Evolutionary conservation across 1,139 yeast genomes (phyloP).

Genomic region (Chernovozyma aurita): DNA sequence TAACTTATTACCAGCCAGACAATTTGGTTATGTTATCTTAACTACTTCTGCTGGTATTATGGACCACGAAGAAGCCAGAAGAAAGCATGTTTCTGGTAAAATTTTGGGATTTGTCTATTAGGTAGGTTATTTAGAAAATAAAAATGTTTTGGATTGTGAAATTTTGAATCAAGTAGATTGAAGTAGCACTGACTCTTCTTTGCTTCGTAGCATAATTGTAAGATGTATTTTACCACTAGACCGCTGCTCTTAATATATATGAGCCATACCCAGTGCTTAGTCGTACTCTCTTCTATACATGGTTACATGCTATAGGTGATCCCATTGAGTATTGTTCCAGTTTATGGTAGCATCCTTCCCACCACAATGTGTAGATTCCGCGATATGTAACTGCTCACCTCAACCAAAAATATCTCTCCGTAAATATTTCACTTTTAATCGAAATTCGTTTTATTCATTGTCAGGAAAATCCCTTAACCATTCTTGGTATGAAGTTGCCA

Average conservation of each 20-base stretch:
- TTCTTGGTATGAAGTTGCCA: conserved; percentile 2
- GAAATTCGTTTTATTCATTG: no score
- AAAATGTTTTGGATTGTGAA: not conserved
- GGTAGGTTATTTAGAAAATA: conserved; percentile 10
- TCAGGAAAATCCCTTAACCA: no score
- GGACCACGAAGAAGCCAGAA: conserved; percentile 99
- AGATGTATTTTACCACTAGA: not conserved
- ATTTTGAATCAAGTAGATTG: not conserved
- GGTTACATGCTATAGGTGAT: no score
- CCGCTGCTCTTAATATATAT: not conserved
- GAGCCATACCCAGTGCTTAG: no score
- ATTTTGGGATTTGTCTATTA: conserved; percentile 94
- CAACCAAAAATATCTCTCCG: no score
- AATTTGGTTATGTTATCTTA: conserved; percentile 93
- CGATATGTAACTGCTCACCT: no score
- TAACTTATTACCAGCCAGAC: conserved; percentile 97
- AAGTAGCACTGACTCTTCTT: not conserved
- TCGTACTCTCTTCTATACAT: no score
- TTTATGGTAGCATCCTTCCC: no score
- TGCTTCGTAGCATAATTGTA: conserved; percentile 2
- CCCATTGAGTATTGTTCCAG: no score
- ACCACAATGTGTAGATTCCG: no score
- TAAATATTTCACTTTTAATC: no score
- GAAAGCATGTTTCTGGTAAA: conserved; percentile 99
- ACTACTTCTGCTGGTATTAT: conserved; percentile 99